Evolutionary conservation across 2,329 filamentous ascomycete species (phyloP).

Genomic region (Paraconiothyrium brasiliense): DNA sequence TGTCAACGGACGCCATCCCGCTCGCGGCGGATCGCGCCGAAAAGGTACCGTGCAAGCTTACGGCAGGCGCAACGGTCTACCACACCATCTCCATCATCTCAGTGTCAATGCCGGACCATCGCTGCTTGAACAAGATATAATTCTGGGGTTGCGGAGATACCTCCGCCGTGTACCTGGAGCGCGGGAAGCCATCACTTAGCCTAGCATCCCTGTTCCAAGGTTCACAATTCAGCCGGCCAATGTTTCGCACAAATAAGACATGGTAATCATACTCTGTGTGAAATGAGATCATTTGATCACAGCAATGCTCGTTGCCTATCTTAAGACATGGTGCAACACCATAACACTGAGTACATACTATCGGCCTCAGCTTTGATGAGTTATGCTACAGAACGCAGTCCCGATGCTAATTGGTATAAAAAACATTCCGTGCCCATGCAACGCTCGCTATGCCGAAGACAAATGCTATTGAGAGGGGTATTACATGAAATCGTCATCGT

Average conservation of each 20-base stretch:
- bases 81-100: too few species aligned
- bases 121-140: not conserved
- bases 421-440: constrained; percentile 17
- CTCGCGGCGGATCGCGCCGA: constrained; percentile 10
- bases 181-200: not conserved
- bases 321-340: constrained; percentile 1
- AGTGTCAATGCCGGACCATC: not conserved
- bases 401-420: constrained; percentile 21
- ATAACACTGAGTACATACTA: not conserved
- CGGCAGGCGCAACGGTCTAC: not conserved
- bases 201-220: not conserved
- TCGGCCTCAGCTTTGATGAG: not conserved
- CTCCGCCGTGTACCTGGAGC: not conserved
- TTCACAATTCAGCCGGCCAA: not conserved
- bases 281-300: constrained; percentile 6
- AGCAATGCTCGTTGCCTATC: constrained; percentile 13
- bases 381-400: constrained; percentile 20
- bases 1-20: not conserved
- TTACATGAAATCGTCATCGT: constrained; percentile 41
- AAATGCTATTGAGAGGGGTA: constrained; percentile 17
- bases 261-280: not conserved
- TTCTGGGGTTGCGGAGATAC: not conserved
- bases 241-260: constrained; percentile 6
- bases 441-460: constrained; percentile 20
- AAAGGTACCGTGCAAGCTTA: not conserved